Percentiles rank a stretch among this genome's conserved stretches.
Conservation (phyloP, 306 rosid species). For the Abrus pulchellus region DNA sequence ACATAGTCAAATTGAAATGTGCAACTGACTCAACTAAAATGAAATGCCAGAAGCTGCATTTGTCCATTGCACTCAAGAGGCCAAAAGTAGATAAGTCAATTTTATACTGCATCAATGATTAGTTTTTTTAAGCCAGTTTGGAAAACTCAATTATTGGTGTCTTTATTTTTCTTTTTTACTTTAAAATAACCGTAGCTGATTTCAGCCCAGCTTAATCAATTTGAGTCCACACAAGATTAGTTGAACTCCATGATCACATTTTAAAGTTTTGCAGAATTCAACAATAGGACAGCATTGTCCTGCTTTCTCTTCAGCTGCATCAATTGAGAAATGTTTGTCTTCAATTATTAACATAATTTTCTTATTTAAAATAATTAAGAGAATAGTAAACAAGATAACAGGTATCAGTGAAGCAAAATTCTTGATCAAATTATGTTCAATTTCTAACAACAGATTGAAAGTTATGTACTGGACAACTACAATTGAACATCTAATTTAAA, state of each 20-base stretch:
- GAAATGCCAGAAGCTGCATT: constrained; percentile 43
- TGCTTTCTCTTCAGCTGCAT: constrained; percentile 32
- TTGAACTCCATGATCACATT: constrained; percentile 44
- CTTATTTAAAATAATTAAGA: neutral
- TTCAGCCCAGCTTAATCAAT: constrained; percentile 38
- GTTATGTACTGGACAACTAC: constrained; percentile 53
- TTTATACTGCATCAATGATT: constrained; percentile 51
- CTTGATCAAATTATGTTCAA: constrained; percentile 44
- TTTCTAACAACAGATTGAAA: constrained; percentile 49
- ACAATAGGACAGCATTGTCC: constrained; percentile 6
- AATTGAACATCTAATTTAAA: constrained; percentile 43
- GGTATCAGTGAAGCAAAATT: constrained; percentile 35
- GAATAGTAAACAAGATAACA: constrained; percentile 32
- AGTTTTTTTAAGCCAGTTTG: constrained; percentile 41
- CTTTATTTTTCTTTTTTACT: constrained; percentile 18
- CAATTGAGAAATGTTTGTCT: constrained; percentile 20
- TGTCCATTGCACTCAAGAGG: constrained; percentile 40
- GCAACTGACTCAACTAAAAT: constrained; percentile 43
- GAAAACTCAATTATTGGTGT: constrained; percentile 52
- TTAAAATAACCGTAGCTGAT: constrained; percentile 31
- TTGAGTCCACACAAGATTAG: constrained; percentile 41
- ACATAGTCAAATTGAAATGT: constrained; percentile 45
- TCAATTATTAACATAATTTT: constrained; percentile 40
- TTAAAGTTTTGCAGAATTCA: constrained; percentile 14
- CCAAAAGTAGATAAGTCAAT: constrained; percentile 42